phyloP scores from a whole-genome alignment of 352 stramenopile species.

The Globisporangium polare region DNA sequence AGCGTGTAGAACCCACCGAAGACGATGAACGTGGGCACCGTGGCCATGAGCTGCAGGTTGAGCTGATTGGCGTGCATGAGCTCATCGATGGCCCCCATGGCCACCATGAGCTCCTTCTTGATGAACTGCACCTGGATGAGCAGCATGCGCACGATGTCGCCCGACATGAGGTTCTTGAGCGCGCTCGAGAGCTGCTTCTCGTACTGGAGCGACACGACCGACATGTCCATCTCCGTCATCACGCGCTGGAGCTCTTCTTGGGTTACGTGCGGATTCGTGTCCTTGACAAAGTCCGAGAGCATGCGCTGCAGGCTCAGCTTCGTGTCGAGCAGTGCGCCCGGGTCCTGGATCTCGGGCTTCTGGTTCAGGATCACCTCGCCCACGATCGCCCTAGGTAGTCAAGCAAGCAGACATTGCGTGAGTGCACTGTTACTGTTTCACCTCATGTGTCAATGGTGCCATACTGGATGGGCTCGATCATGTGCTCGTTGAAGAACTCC shows the following conservation, averaged over 20 bases:
- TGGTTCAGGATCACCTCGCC: slow-evolving; percentile 80
- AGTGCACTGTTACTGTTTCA: neutral
- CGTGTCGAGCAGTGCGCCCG: slow-evolving; percentile 65
- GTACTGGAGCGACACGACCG: slow-evolving; percentile 67
- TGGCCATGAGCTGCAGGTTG: slow-evolving; percentile 85
- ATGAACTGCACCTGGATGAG: slow-evolving; percentile 88
- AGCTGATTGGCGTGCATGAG: slow-evolving; percentile 87
- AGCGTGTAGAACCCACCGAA: slow-evolving; percentile 72
- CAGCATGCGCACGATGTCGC: slow-evolving; percentile 85
- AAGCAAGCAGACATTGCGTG: neutral
- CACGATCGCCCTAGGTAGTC: slow-evolving; percentile 53
- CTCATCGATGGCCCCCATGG: slow-evolving; percentile 84
- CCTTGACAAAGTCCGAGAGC: slow-evolving; percentile 72
- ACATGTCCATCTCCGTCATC: slow-evolving; percentile 72
- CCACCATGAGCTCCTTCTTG: slow-evolving; percentile 88
- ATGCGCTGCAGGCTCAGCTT: slow-evolving; percentile 82
- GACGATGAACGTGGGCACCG: slow-evolving; percentile 75
- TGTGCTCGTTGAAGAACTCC: slow-evolving; percentile 79
- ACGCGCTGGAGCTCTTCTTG: slow-evolving; percentile 37
- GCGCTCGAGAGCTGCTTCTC: slow-evolving; percentile 59
- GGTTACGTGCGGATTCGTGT: slow-evolving; percentile 59
- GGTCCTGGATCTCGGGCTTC: slow-evolving; percentile 81
- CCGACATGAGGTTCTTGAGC: slow-evolving; percentile 77
- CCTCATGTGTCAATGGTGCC: neutral
- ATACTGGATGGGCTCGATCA: slow-evolving; percentile 69